Evolutionary conservation across 345 rosid genomes (phyloP), one percentile per base, ranked within the genome.

Genomic region (Eucalyptus sp.): DNA sequence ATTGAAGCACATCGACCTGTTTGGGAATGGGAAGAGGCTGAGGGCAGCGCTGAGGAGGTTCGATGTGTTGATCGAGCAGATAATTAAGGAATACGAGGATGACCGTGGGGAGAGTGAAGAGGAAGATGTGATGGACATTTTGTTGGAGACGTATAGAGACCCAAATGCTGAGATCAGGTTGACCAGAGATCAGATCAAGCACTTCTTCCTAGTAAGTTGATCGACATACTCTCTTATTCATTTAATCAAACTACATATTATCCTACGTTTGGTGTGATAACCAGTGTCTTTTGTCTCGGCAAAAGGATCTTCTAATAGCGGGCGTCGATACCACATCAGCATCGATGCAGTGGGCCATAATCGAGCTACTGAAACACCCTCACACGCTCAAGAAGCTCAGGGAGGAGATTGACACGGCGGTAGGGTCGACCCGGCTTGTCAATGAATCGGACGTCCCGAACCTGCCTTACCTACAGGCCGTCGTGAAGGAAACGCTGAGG

Each of bases 171-270:
- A 94, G 86, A 88, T 92, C 87, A 93, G 91, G 86, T n/a, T 95
- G 85, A 93, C 96, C 17, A 94, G 92, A 92, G 90, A 92, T 86
- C 95, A 95, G 87, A 94, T 95, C 91, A 95, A 96, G 56, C 92
- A 91, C 86, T 94, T 95, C 93, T 90, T 95, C 90, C 93, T 95
- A 5, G 99, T 95, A 87, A 95, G 96, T 88, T 17, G 29, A 54
- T 51, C 12, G 24, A 31, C 76, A 48, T 27, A 43, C 51, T 66
- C 58, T 52, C 31, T n/a, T n/a, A 2, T 60, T 43, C 27, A 5
- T 41, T 64, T 27, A 13, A 25, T 49, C 1, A 20, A 50, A 31
- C 27, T 71, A 27, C 41, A 89, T 86, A 76, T 71, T 52, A 52
- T 50, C n/a, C 84, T 86, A 56, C 76, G 37, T 49, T 33, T 44